Evolutionary conservation across 1,284 basidiomycete species (phyloP), one percentile per base, ranked within the genome.

Genomic region (Pisolithus thermaeus): DNA sequence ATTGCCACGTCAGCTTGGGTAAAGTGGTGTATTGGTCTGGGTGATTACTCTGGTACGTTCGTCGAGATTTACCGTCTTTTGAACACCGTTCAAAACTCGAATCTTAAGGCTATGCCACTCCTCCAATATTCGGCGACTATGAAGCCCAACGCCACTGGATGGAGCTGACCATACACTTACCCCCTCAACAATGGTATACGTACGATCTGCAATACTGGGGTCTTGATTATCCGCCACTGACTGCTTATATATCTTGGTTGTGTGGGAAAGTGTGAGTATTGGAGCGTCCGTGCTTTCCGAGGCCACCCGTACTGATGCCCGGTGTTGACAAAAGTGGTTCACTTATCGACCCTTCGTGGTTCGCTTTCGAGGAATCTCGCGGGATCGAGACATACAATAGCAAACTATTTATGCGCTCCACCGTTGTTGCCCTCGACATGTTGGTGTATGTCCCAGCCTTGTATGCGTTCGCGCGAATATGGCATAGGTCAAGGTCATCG

Each of bases 71-170:
- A n/a, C 27, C 3, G 38, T 38, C 22, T 49, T 0, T 32, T 40
- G 23, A 37, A 20, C 35, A 23, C 14, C 3, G 3, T 25, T n/a
- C 20, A 25, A 27, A 27, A 44, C 8, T n/a, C 14, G 1, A 44
- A n/a, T 27, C 38, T 23, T 3, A 30, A 90, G 90, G 92, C 6
- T 69, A 80, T 53, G 74, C 66, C 16, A 80, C 78, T 3, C 84
- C 90, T 0, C 92, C 92, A 0, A 84, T 94, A 81, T 89, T 80
- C 56, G 93, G 93, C 16, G 93, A 97, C 69, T 92, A 92, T 59
- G 93, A 97, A 68, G 93, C 93, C 0, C 93, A 96, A 63, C 76
- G 93, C 48, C 92, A 96, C 68, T 96, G 92, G 93, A 90, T 95
- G 83, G 91, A 95, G 60, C 68, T 96, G 41, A 92, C 91, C 1